Conservation (phyloP, 306 rosid genomes). For the Rosa lucieae region DNA sequence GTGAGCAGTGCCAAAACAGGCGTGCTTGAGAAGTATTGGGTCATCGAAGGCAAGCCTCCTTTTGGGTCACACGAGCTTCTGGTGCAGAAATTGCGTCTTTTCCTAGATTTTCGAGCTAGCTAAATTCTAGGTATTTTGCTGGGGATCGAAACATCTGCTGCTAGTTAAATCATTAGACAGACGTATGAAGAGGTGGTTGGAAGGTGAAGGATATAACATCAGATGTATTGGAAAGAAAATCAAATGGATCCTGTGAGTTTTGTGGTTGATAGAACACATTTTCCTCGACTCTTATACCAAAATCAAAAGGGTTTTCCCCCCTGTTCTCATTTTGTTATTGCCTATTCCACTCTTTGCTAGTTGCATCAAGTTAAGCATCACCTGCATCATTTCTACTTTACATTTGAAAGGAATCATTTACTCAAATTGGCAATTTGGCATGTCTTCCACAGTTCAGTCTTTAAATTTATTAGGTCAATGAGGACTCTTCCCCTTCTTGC, state of each 20-base stretch:
- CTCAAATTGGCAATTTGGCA: neutral
- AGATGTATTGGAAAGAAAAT: constrained; percentile 32
- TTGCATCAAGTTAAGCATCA: neutral
- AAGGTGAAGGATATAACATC: constrained; percentile 30
- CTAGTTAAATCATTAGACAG: constrained; percentile 26
- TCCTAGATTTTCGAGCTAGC: constrained; percentile 75
- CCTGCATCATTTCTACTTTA: neutral
- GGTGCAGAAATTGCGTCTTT: constrained; percentile 60
- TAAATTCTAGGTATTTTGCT: constrained; percentile 23
- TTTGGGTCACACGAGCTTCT: constrained; percentile 70
- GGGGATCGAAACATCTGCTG: constrained; percentile 20
- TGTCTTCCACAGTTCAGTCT: neutral
- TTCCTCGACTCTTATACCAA: constrained; percentile 8
- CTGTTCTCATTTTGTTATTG: neutral
- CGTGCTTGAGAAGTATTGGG: constrained; percentile 85
- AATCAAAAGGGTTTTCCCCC: neutral
- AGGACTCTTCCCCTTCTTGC: neutral
- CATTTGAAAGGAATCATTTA: neutral
- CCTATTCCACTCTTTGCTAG: neutral
- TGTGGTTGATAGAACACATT: constrained; percentile 29
- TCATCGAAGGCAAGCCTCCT: constrained; percentile 45
- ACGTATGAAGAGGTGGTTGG: constrained; percentile 16
- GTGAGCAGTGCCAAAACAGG: constrained; percentile 69
- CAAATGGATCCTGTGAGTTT: constrained; percentile 20
- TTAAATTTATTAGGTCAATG: neutral